A percentile compares a stretch with the other conserved stretches of the same genome.
Conservation (phyloP, 805 yeast species). For the Candida insectalens region DNA sequence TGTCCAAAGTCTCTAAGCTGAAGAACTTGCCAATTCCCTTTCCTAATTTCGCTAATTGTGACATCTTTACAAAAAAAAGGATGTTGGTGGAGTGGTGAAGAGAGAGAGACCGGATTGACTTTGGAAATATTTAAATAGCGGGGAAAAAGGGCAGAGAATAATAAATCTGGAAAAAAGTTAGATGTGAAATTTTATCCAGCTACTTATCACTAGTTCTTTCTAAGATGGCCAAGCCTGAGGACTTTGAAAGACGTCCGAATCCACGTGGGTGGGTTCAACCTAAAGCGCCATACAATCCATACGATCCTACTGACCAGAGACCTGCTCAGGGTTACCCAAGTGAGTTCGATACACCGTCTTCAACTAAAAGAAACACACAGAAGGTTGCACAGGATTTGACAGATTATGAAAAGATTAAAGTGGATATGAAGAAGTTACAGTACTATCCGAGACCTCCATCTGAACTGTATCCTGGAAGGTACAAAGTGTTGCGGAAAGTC, state of each 20-base stretch:
- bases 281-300: slow-evolving; percentile 78
- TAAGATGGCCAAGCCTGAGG: slow-evolving; percentile 7
- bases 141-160: no score
- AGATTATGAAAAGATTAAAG: slow-evolving; percentile 57
- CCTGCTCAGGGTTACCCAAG: slow-evolving; percentile 85
- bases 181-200: no score
- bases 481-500: slow-evolving; percentile 55
- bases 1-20: slow-evolving; percentile 41
- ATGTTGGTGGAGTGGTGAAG: no score
- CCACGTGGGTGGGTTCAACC: slow-evolving; percentile 79
- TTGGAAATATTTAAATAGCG: no score
- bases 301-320: slow-evolving; percentile 64
- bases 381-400: slow-evolving; percentile 53
- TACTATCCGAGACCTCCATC: slow-evolving; percentile 74
- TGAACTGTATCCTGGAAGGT: slow-evolving; percentile 69
- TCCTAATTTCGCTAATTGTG: no score
- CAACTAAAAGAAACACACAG: slow-evolving; percentile 34
- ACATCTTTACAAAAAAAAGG: no score
- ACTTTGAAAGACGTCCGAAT: slow-evolving; percentile 54
- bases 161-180: no score
- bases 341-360: slow-evolving; percentile 62
- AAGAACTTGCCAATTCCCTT: slow-evolving; percentile 24
- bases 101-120: no score
- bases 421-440: slow-evolving; percentile 63
- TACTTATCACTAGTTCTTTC: not conserved